Base-by-base conservation (phyloP, 2,329 filamentous ascomycete genomes). In the Leptoxyphium fumago region DNA sequence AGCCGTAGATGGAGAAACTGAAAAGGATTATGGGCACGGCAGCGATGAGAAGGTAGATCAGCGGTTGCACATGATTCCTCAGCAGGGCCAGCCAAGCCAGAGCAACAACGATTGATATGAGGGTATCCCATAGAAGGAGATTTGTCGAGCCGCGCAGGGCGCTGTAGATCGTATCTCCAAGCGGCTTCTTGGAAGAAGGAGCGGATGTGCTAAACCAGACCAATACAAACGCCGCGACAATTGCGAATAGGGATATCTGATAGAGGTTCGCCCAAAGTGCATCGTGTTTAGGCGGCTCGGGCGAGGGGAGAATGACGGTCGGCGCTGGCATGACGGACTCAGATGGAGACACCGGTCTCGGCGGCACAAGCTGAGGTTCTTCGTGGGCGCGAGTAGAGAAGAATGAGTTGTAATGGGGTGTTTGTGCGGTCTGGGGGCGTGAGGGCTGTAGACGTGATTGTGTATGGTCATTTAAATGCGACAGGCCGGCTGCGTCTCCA, bases 161-260 rank as follows among this genome's bases (percentile, higher is more conserved):
- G 11, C 83, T 86, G 63, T 98, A 98, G 46, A 98, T 86, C 1
- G 89, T 95, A 62, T 98, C 91, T 11, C 88, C 89, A 45, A 93
- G 75, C 1, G 82, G 81, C 47, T 74, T 74, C 57, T 83, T 83
- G 44, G 72, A 71, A 43, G 68, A 68, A 5, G 83, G 81, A 1
- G 80, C 69, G 14, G 83, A 78, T 2, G 89, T 96, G 59, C 96
- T 86, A 36, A 98, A 72, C 70, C 84, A 93, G 18, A 94, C 82
- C 11, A 98, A 72, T 50, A 94, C 79, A 55, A 87, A 93, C 1
- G 87, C 89, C 10, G 89, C 84, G 55, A 96, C 76, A 57, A 96
- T 75, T 34, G 82, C 82, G 39, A 84, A 87, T 43, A 94, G 67
- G 29, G 79, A 79, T 54, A 96, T 91, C 40, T 94, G 67, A 61